Base-by-base conservation (phyloP, 306 rosid species). In the Glycine tomentella region DNA sequence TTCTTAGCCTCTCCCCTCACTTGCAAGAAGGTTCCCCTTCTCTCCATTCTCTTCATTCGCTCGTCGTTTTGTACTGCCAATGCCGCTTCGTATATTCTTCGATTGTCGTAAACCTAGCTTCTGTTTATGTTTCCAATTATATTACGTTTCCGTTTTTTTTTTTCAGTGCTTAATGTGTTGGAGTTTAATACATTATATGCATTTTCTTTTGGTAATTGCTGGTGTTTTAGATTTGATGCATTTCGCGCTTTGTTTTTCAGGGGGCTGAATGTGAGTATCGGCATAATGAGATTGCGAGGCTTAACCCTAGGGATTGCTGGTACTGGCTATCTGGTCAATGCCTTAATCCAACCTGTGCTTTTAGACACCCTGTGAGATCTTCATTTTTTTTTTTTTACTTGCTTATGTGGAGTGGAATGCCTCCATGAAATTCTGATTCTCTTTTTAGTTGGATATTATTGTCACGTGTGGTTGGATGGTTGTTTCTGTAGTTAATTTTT, bases 271-370 rank as follows among this genome's bases (percentile, higher is more conserved):
- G 99, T 68, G 97, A 93, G 93, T 93, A 89, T 83, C 87, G 98
- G 63, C 99, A 93, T 75, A 87, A 87, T 53, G 97, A 93, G 86
- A 85, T 91, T 65, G 96, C 96, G 8, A 91, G 95, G 88, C 91
- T 95, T 38, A 95, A 95, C 71, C 97, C 97, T 3, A 88, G 94
- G 87, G 98, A 90, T 51, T 95, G 98, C 86, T 91, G 97, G 97
- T 95, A 89, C 84, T 90, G 97, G 98, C 72, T 95, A 74, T 83
- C 93, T 34, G 95, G 97, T n/a, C 84, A 70, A 62, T 95, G 97
- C 83, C 79, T 87, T 36, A 90, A 95, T 80, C 90, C 93, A 12
- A 84, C 91, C 3, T 95, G 97, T 88, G 92, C 96, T 79, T 95
- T 95, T 79, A 69, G 97, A 77, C 97, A 95, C 74, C 99, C 99